Conservation (phyloP, 495 filamentous ascomycete genomes). For the Schizothecium vesticola region DNA sequence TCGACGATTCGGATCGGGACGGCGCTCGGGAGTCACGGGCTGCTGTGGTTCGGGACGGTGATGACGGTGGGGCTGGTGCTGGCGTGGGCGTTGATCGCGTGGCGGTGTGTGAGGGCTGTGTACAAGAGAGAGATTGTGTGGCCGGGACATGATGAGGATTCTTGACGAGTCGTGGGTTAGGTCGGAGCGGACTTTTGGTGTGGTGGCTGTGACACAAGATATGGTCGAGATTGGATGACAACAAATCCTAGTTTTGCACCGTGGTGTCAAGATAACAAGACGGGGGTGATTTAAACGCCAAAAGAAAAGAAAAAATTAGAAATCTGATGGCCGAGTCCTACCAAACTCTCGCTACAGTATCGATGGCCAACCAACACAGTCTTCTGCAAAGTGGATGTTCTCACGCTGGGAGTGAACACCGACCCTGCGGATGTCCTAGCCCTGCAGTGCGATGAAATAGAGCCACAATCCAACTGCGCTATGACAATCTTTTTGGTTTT, state of each 20-base stretch:
- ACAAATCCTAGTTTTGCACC: too few species aligned
- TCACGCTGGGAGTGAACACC: neutral
- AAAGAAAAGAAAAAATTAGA: neutral
- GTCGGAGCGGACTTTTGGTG: neutral
- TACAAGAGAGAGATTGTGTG: slow-evolving; percentile 51
- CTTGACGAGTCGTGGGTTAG: neutral
- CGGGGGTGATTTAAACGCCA: too few species aligned
- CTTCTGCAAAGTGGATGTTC: neutral
- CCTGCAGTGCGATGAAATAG: neutral
- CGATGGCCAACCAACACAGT: neutral
- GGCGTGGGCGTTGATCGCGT: slow-evolving; percentile 55
- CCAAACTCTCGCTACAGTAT: neutral
- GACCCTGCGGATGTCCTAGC: neutral
- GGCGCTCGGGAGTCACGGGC: slow-evolving; percentile 34
- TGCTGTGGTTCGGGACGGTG: slow-evolving; percentile 43
- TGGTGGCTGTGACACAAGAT: too few species aligned
- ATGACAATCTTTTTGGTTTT: neutral
- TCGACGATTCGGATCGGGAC: slow-evolving; percentile 44
- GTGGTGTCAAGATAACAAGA: too few species aligned
- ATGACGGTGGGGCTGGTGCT: slow-evolving; percentile 51
- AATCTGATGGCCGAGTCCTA: neutral
- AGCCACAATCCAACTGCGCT: neutral
- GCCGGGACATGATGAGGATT: slow-evolving; percentile 60
- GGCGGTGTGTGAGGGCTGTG: slow-evolving; percentile 51
- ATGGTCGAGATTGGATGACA: too few species aligned